These are phyloP conservation scores for Phytophthora cajani DNA, from an alignment of 352 stramenopile genomes.

Conservation along the genomic window DNA sequence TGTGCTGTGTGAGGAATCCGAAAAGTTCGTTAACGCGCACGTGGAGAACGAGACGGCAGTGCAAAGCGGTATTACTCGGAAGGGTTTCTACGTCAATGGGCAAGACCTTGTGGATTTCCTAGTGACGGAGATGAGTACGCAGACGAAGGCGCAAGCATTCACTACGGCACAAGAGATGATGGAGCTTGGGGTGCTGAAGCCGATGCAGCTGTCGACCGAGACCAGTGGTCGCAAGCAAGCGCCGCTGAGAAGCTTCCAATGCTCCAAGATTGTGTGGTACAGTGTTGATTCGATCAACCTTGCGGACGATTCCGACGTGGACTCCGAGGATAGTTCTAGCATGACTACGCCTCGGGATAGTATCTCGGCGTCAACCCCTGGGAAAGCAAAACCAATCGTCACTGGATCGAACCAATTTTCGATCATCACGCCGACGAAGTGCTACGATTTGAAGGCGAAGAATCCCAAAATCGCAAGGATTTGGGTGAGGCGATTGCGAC, in stretches of 20 bases:
- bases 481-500: constrained; percentile 74
- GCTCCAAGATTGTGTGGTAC: constrained; percentile 84
- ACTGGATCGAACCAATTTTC: constrained; percentile 83
- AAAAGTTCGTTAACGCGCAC: constrained; percentile 60
- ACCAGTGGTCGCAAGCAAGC: constrained; percentile 25
- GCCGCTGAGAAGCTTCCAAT: constrained; percentile 62
- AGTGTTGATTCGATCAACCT: constrained; percentile 80
- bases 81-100: constrained; percentile 82
- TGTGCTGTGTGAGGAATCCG: constrained; percentile 64
- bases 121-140: constrained; percentile 57
- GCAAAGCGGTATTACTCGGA: constrained; percentile 48
- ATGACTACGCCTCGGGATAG: constrained; percentile 34
- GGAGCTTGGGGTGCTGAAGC: constrained; percentile 68
- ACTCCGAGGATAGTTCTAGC: constrained; percentile 64
- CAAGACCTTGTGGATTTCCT: constrained; percentile 82
- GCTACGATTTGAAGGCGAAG: constrained; percentile 86
- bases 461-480: constrained; percentile 70
- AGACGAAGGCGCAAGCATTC: constrained; percentile 70
- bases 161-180: constrained; percentile 82
- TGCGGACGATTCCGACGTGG: constrained; percentile 75
- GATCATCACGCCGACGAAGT: constrained; percentile 87
- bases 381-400: constrained; percentile 31
- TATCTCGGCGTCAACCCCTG: constrained; percentile 11
- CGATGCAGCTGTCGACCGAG: constrained; percentile 34
- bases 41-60: constrained; percentile 38